Evolutionary conservation across 1,139 yeast genomes (phyloP), one percentile per base, ranked within the genome.

Genomic region (Kurtzmaniella quercitrusa): DNA sequence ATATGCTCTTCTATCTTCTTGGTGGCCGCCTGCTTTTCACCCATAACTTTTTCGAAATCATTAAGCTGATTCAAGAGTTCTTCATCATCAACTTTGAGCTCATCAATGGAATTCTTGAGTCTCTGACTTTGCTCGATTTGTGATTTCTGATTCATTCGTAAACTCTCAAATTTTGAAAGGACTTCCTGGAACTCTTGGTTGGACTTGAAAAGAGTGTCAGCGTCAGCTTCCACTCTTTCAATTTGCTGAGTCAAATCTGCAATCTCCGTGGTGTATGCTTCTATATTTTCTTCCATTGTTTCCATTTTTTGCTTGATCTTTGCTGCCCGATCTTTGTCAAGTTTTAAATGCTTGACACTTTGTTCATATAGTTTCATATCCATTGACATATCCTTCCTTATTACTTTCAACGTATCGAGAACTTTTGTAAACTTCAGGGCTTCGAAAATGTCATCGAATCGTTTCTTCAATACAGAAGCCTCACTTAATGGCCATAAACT

Each of bases 401-500:
- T 78, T 0, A 62, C 60, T 59, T 90, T 91, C 56, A 94, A 73
- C 47, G 78, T 81, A 46, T 91, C 97, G 40, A 93, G 68, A 1
- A 95, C 96, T 58, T 88, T 91, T 1, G 97, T 90, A 56, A 86
- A 94, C 61, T 89, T 90, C 52, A 90, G 79, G 0, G 98, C 96
- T 61, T 94, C 98, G 55, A 94, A 94, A 6, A 94, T 93, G 59
- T 93, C 98, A 62, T 94, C 98, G 56, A 94, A 94, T 47, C 93
- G 77, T 64, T 91, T 91, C 65, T 94, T 94, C 58, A 94, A 73
- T 12, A 78, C 78, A 7, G 95, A 75, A 1, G 98, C 95, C 62
- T 94, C 99, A 52, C 93, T 81, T 45, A 94, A 70, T 1, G 99
- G 99, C 99, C 99, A 94, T 36, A 89, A 66, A 56, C 94, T 85